Evolutionary conservation across 2,329 filamentous ascomycete genomes (phyloP).

Genomic region (Diaporthe capsici): DNA sequence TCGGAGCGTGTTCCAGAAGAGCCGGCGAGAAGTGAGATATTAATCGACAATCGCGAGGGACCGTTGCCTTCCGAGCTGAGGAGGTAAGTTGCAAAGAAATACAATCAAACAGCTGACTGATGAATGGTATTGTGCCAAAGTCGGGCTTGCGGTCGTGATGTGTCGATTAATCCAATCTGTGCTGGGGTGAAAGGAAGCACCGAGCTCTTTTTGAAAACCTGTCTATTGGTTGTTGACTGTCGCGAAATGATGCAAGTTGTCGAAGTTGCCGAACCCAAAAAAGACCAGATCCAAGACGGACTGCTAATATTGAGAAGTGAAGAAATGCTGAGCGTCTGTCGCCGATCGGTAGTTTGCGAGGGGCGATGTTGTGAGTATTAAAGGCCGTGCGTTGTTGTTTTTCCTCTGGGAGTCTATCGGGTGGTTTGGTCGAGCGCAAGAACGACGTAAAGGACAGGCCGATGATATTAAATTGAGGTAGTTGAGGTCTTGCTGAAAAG

Average conservation of each 20-base stretch:
- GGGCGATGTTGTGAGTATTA: constrained; percentile 23
- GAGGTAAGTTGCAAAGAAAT: constrained; percentile 14
- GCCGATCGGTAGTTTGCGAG: constrained; percentile 4
- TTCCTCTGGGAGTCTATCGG: constrained; percentile 25
- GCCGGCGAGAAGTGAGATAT: not conserved
- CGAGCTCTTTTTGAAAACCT: constrained; percentile 13
- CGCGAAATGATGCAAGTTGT: constrained; percentile 36
- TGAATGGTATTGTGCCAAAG: constrained; percentile 30
- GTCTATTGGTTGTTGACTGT: constrained; percentile 27
- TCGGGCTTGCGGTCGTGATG: constrained; percentile 1
- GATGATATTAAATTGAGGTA: constrained; percentile 37
- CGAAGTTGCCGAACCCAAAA: constrained; percentile 33
- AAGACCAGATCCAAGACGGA: constrained; percentile 31
- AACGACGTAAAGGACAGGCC: constrained; percentile 36
- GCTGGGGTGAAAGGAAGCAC: constrained; percentile 12
- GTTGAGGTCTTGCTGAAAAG: constrained; percentile 32
- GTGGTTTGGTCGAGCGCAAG: constrained; percentile 28
- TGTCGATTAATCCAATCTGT: constrained; percentile 39
- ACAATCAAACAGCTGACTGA: constrained; percentile 37
- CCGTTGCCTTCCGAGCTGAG: not conserved
- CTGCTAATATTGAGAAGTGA: constrained; percentile 33
- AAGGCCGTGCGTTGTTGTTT: constrained; percentile 19
- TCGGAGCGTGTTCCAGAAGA: not conserved
- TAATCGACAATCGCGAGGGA: constrained; percentile 4
- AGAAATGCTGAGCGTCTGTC: constrained; percentile 32